phyloP scores from a whole-genome alignment of 148 eudicot genomes.

The Rheum nobile region DNA sequence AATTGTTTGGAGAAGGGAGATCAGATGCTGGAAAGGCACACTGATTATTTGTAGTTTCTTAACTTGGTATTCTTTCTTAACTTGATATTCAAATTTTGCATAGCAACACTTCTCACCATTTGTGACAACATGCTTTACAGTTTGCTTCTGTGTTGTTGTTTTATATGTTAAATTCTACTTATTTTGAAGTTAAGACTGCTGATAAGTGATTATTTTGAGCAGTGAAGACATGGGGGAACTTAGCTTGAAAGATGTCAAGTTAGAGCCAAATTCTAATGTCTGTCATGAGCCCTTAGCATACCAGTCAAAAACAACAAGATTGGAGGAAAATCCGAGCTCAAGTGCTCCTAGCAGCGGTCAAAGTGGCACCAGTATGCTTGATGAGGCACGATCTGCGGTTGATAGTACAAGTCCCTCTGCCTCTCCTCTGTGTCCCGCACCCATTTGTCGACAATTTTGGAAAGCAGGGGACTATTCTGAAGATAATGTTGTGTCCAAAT shows the following conservation, averaged over 20 bases:
- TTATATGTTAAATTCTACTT: background rate
- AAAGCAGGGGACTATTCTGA: slow-evolving; percentile 66
- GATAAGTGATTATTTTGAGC: slow-evolving; percentile 9
- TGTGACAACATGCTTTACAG: too few species aligned
- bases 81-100: too few species aligned
- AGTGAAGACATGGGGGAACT: slow-evolving; percentile 22
- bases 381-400: slow-evolving; percentile 24
- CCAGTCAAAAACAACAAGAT: slow-evolving; percentile 23
- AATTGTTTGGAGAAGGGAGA: background rate
- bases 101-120: too few species aligned
- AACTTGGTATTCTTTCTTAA: too few species aligned
- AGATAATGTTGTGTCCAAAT: slow-evolving; percentile 29
- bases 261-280: slow-evolving; percentile 22
- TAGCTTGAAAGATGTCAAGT: slow-evolving; percentile 25
- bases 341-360: slow-evolving; percentile 20
- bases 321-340: slow-evolving; percentile 24
- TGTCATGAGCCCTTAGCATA: slow-evolving; percentile 12
- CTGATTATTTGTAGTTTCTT: too few species aligned
- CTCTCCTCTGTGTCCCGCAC: slow-evolving; percentile 57
- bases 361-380: slow-evolving; percentile 32
- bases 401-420: slow-evolving; percentile 44
- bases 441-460: slow-evolving; percentile 93
- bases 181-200: background rate
- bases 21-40: too few species aligned
- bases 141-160: background rate